Base-by-base conservation (phyloP, 163 green algal species). In the Picocystis sp. region DNA sequence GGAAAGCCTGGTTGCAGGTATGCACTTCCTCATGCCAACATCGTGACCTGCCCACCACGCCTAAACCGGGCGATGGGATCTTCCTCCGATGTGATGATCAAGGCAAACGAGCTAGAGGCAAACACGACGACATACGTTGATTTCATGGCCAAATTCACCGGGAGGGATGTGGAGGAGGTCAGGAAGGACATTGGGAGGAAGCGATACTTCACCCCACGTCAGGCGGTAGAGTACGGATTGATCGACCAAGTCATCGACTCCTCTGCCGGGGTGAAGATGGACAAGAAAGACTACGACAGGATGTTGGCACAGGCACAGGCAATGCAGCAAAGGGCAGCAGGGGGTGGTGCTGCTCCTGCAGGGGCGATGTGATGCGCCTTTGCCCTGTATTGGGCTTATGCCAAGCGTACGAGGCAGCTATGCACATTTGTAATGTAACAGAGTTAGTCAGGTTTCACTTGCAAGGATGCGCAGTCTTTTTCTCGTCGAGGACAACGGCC, bases 151-250 rank as follows among this genome's bases (percentile, higher is more conserved):
- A 49, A 66, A 11, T 81, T 74, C 54, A 84, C 75, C n/a, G 80
- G 80, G 56, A 58, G 53, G 29, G 19, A 55, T 23, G 9, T 29
- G 21, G 54, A 63, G 41, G 45, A 38, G n/a, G 49, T 71, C n/a
- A 22, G 17, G 22, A 58, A 66, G 43, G 63, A 71, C 42, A 45
- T 72, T 14, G 55, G 45, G 19, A 55, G 64, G 19, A 55, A 58
- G 38, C 49, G 52, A 61, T 91, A 85, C 59, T 87, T 85, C 66
- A 86, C 79, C 3, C 79, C 81, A 3, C 54, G 77, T 19, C 53
- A 81, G 51, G 78, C 78, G 9, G 80, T 85, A 38, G 77, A 87
- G 52, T 91, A 86, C 34, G 81, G 81, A 11, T 48, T 91, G 22
- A 80, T 91, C 45, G 81, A 91, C 60, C 61, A 57, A 22, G 73